phyloP scores from a whole-genome alignment of 768 basidiomycete genomes.

The Mycena sanguinolenta region DNA sequence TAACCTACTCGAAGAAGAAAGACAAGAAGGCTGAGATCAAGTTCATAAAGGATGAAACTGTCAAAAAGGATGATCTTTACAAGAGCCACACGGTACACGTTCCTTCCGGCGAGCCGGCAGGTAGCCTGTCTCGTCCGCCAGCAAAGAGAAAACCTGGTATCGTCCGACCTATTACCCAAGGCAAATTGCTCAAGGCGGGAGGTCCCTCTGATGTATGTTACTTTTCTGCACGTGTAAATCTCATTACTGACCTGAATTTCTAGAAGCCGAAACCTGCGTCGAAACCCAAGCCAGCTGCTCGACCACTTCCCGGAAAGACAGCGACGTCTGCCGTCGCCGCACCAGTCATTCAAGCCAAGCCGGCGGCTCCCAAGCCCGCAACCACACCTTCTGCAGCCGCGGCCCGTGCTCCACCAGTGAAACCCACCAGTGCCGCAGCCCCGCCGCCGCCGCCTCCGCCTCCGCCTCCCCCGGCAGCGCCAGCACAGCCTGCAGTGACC shows the following conservation, averaged over 20 bases:
- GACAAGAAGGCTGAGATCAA: conserved; percentile 92
- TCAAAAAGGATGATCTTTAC: conserved; percentile 84
- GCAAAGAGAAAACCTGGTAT: conserved; percentile 91
- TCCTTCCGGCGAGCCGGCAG: conserved; percentile 87
- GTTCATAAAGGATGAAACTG: conserved; percentile 89
- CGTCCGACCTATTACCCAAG: conserved; percentile 87
- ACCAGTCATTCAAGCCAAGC: conserved; percentile 45
- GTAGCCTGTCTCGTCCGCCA: conserved; percentile 84
- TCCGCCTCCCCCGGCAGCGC: conserved; percentile 66
- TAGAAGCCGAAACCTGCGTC: conserved; percentile 67
- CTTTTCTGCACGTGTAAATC: not conserved
- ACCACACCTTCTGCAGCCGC: conserved; percentile 42
- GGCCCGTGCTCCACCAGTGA: conserved; percentile 53
- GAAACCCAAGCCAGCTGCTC: conserved; percentile 71
- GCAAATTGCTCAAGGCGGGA: conserved; percentile 83
- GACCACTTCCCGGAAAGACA: conserved; percentile 74
- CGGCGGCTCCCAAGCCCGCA: conserved; percentile 47
- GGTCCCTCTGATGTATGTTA: conserved; percentile 72
- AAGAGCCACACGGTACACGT: conserved; percentile 95
- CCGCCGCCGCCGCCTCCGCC: conserved; percentile 56
- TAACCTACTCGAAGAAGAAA: conserved; percentile 97
- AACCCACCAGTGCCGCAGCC: conserved; percentile 55
- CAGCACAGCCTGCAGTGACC: conserved; percentile 75
- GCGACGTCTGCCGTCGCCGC: conserved; percentile 51
- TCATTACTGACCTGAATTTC: conserved; percentile 6